phyloP scores from a whole-genome alignment of 2,329 filamentous ascomycete species.

The Chaetomiaceae sp. region DNA sequence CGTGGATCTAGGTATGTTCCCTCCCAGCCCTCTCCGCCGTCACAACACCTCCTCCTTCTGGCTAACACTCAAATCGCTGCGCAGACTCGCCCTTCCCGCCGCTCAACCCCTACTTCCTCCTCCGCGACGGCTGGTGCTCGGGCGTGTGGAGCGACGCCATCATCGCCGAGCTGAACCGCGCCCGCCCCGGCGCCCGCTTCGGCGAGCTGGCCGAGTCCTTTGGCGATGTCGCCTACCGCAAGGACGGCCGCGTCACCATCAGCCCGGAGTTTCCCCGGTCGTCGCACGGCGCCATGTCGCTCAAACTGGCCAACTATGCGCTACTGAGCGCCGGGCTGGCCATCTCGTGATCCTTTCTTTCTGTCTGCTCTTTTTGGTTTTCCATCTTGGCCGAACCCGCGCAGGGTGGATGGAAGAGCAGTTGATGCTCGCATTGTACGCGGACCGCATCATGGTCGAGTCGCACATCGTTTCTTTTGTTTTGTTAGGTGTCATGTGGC shows the following conservation, averaged over 20 bases:
- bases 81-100: constrained; percentile 63
- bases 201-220: constrained; percentile 59
- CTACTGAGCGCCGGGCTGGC: constrained; percentile 39
- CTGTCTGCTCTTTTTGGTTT: no score
- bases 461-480: no score
- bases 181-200: constrained; percentile 54
- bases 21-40: constrained; percentile 10
- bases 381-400: no score
- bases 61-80: no score
- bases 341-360: constrained; percentile 24
- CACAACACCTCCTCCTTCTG: no score
- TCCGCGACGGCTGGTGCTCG: constrained; percentile 54
- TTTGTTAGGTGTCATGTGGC: background rate
- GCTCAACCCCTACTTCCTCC: constrained; percentile 66
- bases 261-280: constrained; percentile 49
- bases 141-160: constrained; percentile 69
- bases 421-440: no score
- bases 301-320: constrained; percentile 53
- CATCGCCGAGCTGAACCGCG: constrained; percentile 51
- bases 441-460: no score
- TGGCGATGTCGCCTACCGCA: constrained; percentile 52
- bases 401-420: no score
- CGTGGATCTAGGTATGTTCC: constrained; percentile 60
- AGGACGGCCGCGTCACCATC: constrained; percentile 53
- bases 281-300: constrained; percentile 46